Base-by-base conservation (phyloP, 352 stramenopile genomes). In the Phytopythium oedochilum region DNA sequence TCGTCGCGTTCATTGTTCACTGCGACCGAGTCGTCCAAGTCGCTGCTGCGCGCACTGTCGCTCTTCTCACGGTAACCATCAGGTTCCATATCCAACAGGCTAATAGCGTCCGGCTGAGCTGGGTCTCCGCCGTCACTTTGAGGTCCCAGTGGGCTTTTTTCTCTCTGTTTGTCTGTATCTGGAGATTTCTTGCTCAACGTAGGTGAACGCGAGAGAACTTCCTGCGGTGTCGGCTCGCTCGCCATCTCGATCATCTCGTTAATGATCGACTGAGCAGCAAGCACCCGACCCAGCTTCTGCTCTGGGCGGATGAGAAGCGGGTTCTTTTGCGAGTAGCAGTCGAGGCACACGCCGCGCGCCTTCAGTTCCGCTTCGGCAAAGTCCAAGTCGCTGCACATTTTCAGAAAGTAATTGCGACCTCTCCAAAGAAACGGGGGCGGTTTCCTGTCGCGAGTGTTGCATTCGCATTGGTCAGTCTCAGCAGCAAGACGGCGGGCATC, bases 261-360 rank as follows among this genome's bases (percentile, higher is more conserved):
- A 35, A 90, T 84, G 47, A 92, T 88, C 17, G 82, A 77, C 57
- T 87, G 75, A 17, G 82, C 82, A 39, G 82, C 79, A 10, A 89
- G 38, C 1, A 87, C 75, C n/a, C 82, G 75, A 26, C 78, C 79
- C 2, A 92, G 59, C 39, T 83, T 83, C 47, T 92, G 79, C n/a
- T 80, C 75, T 4, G 78, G 62, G 39, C 70, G 75, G n/a, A 92
- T 70, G n/a, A 88, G 66, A 18, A 92, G 44, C 2, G 80, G 75
- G 40, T 92, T 92, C 18, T 60, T 53, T 17, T 53, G 52, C 9
- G 57, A 69, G 38, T 78, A 90, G 36, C 76, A 89, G 45, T 87
- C 71, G 6, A 90, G 57, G 22, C 66, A 62, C 2, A 89, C 61
- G 2, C 79, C 82, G 22, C 78, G 71, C 22, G 59, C 68, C 35